Evolutionary conservation across 2,329 filamentous ascomycete genomes (phyloP), one percentile per base, ranked within the genome.

Genomic region (Bipolaris gigantea): DNA sequence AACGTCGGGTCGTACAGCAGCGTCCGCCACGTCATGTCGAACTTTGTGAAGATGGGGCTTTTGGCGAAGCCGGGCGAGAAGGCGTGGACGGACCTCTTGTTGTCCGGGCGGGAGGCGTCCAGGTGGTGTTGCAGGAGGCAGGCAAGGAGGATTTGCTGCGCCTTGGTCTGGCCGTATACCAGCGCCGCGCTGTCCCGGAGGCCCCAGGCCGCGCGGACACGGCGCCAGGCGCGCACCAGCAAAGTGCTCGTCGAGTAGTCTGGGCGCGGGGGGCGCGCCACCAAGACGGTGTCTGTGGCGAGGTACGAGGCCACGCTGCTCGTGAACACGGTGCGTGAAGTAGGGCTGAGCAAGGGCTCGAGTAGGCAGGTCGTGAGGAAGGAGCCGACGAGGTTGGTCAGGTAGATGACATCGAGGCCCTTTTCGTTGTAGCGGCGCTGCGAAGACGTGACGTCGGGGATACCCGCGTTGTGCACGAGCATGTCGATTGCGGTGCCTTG

Each of bases 381-480:
- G 15, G 53, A 56, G 10, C 58, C 62, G 1, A 59, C 40, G 25
- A 64, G 57, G n/a, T 64, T 63, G 0, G 60, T 64, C 0, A 53
- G 44, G 32, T 60, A 47, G 27, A 61, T 39, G 7, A 58, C 44
- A 6, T 57, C 46, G 10, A 50, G 39, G 15, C 62, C 56, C 11
- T 58, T 52, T 1, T 48, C 42, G 11, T 50, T 49, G 16, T 23
- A 53, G 3, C 40, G 33, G 19, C 46, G 32, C 10, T 11, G 27
- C 18, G 41, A 48, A 4, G 15, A 2, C 0, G 58, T 53, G 1
- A 48, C 23, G 9, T 50, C 43, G 8, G 56, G 48, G 11, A 63
- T 59, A 11, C 60, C 62, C 19, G 62, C 58, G 23, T 61, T 63
- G 32, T 64, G 62, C 9, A 61, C 51, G 15, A 64, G 47, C 35